Conservation (phyloP, 2,329 filamentous ascomycete species). For the Fusarium dlaminii region DNA sequence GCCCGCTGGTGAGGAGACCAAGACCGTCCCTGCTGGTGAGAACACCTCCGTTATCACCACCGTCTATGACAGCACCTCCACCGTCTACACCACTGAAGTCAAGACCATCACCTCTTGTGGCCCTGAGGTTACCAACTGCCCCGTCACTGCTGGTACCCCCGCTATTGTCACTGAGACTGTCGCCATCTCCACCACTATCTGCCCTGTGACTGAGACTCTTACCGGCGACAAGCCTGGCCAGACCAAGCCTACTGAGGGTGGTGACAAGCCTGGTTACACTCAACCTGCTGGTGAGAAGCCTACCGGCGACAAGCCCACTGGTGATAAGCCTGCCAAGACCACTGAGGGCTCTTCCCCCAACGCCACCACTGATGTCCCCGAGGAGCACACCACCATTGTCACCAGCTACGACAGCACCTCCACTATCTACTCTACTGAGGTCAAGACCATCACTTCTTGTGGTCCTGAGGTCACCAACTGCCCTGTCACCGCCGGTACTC, state of each 20-base stretch:
- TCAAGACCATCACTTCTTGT: constrained; percentile 33
- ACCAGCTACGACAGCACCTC: constrained; percentile 26
- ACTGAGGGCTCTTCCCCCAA: constrained; percentile 31
- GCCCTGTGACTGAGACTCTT: constrained; percentile 66
- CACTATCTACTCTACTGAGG: constrained; percentile 23
- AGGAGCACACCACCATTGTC: constrained; percentile 27
- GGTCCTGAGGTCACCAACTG: constrained; percentile 56
- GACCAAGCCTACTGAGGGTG: constrained; percentile 16
- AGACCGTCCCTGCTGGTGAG: constrained; percentile 16
- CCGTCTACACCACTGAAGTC: constrained; percentile 60
- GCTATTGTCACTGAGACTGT: constrained; percentile 63
- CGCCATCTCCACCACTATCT: constrained; percentile 67
- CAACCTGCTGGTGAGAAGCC: constrained; percentile 18
- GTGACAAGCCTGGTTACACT: constrained; percentile 6
- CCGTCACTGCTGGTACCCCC: constrained; percentile 55
- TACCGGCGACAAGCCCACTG: constrained; percentile 23
- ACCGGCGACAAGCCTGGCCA: constrained; percentile 21
- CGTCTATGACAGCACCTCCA: constrained; percentile 56
- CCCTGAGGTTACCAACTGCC: constrained; percentile 61
- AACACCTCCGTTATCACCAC: constrained; percentile 45
- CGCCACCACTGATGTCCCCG: constrained; percentile 40
- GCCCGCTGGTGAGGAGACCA: constrained; percentile 16
- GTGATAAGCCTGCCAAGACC: constrained; percentile 23
- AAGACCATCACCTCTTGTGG: constrained; percentile 62
- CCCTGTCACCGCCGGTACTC: constrained; percentile 50